Percentiles rank a stretch among this genome's conserved stretches.
Evolutionary conservation across 2,329 filamentous ascomycete genomes (phyloP).

Genomic region (Botrytis cinerea): DNA sequence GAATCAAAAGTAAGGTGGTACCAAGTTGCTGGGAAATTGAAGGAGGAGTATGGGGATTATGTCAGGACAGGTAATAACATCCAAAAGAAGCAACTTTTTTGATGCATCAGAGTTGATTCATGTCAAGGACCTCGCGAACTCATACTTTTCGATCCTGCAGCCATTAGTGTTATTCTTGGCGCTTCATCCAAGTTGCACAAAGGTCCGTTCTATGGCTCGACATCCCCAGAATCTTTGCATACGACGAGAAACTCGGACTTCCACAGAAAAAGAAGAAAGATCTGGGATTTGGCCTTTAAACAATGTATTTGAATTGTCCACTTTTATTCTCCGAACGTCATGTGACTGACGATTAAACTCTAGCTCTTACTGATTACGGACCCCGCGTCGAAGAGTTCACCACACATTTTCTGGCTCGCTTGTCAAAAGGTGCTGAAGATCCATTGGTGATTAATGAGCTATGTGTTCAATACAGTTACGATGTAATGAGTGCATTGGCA

Average conservation of each 20-base stretch:
- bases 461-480: slow-evolving; percentile 34
- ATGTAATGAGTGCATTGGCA: slow-evolving; percentile 37
- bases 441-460: slow-evolving; percentile 33
- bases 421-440: slow-evolving; percentile 9
- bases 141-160: slow-evolving; percentile 32
- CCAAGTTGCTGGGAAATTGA: slow-evolving; percentile 24
- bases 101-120: background rate
- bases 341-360: background rate
- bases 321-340: no score
- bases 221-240: slow-evolving; percentile 30
- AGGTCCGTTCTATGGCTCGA: slow-evolving; percentile 33
- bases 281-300: slow-evolving; percentile 30
- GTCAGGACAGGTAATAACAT: slow-evolving; percentile 28
- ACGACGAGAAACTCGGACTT: slow-evolving; percentile 28
- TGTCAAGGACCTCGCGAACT: slow-evolving; percentile 31
- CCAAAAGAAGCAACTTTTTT: background rate
- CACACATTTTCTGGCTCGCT: background rate
- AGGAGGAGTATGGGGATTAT: slow-evolving; percentile 36
- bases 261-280: slow-evolving; percentile 33
- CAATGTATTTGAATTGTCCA: background rate
- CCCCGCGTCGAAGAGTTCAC: slow-evolving; percentile 3
- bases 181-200: slow-evolving; percentile 31
- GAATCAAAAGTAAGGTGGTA: slow-evolving; percentile 24
- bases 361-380: slow-evolving; percentile 7
- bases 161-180: slow-evolving; percentile 30